Evolutionary conservation across 2,329 filamentous ascomycete species (phyloP), one percentile per base, ranked within the genome.

Genomic region (Arthrobotrys entomopaga): DNA sequence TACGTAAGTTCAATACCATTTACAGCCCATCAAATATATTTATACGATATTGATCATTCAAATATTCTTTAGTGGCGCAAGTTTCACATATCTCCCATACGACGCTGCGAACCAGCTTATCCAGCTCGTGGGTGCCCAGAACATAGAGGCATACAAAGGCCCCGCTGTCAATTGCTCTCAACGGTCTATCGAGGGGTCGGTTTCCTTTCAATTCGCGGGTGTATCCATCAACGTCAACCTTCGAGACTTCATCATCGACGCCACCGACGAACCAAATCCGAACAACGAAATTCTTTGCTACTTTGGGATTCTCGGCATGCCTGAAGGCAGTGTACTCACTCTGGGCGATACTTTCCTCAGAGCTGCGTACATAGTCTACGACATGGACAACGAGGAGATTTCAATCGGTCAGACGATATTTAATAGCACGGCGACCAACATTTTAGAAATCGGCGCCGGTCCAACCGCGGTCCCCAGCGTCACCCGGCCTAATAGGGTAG

Each of bases 281-380:
- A 83, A 89, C 77, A 87, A 86, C 66, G 82, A 82, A 8, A 77
- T 82, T 0, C 86, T 87, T 7, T 92, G 90, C 77, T 83, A 89
- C 40, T 91, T 92, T 78, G 90, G 89, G 65, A 86, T 92, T 75
- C 84, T 86, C 1, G 87, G 88, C 0, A 84, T 88, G 0, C 84
- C 84, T 1, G 77, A 80, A 0, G 83, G 84, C 29, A 85, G 85
- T n/a, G 84, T 85, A 49, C 86, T 91, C 1, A 67, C 78, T 15
- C 82, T 93, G 26, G 90, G 90, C 15, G 90, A 92, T 79, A 91
- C 90, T 0, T 93, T 93, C 80, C 83, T 93, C 64, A 85, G 90
- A 54, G 90, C 88, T 40, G 90, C 90, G 0, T 93, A 93, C 77
- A 86, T 91, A 13, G 90, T 93, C 10, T 92, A 91, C 79, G 90